phyloP scores from a whole-genome alignment of 306 rosid species.

The Hippophae rhamnoides region DNA sequence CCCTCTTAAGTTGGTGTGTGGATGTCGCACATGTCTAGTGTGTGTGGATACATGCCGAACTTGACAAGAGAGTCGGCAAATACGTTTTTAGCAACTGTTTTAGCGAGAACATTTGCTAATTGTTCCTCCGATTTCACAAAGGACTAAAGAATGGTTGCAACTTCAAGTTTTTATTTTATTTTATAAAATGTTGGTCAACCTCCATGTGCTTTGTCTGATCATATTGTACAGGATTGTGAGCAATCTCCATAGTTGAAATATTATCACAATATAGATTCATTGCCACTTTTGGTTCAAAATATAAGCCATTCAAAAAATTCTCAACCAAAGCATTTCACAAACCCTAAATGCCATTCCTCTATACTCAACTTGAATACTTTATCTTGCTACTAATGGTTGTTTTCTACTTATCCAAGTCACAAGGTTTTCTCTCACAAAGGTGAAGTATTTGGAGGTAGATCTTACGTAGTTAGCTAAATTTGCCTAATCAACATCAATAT shows the following conservation, averaged over 20 bases:
- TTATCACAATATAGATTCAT: not conserved
- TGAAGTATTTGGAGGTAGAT: not conserved
- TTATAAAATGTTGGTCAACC: not conserved
- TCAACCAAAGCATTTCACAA: not conserved
- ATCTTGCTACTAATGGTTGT: not conserved
- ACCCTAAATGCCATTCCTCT: conserved; percentile 1
- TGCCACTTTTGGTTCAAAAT: not conserved
- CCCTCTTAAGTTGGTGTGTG: too few species aligned
- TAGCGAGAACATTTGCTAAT: not conserved
- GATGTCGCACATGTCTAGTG: too few species aligned
- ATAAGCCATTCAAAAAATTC: not conserved
- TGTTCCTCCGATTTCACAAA: not conserved
- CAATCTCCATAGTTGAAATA: not conserved
- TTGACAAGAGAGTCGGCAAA: too few species aligned
- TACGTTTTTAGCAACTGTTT: too few species aligned
- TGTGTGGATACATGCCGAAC: too few species aligned
- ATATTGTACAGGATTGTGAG: not conserved
- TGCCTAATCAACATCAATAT: not conserved
- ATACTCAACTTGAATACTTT: not conserved
- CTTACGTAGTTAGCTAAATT: not conserved
- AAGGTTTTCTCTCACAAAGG: not conserved
- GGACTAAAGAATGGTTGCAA: not conserved
- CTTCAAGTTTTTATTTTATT: not conserved
- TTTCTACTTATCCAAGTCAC: not conserved
- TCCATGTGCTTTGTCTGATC: not conserved